Conservation (phyloP, 2,329 filamentous ascomycete genomes). For the Botrytis pseudocinerea region DNA sequence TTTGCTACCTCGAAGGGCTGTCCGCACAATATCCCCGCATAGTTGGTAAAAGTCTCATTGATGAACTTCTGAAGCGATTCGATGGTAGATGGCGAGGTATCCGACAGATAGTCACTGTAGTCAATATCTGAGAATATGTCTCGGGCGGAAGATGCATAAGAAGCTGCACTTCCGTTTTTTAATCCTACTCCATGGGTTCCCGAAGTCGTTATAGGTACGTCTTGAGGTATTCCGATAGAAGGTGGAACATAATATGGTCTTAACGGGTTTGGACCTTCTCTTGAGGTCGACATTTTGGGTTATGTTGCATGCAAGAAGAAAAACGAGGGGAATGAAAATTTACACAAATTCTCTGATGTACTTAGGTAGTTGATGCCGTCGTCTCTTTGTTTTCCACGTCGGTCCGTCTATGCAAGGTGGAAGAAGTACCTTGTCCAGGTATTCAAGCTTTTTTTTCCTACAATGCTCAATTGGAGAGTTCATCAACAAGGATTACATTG, state of each 20-base stretch:
- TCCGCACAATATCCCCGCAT: constrained; percentile 81
- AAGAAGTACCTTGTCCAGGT: constrained; percentile 20
- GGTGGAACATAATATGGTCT: constrained; percentile 64
- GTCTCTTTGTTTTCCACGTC: constrained; percentile 20
- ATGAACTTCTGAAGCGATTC: constrained; percentile 75
- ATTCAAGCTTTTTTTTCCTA: constrained; percentile 6
- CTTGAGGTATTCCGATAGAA: constrained; percentile 60
- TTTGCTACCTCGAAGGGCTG: constrained; percentile 98
- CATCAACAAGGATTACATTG: constrained; percentile 14
- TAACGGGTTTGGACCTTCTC: constrained; percentile 58
- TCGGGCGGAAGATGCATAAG: constrained; percentile 67
- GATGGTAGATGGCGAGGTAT: constrained; percentile 71
- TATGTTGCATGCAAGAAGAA: constrained; percentile 22
- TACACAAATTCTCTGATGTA: background rate
- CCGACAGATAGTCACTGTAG: constrained; percentile 82
- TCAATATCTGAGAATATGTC: constrained; percentile 89
- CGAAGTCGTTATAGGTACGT: constrained; percentile 41
- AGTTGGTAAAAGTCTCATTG: constrained; percentile 88
- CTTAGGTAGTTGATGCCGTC: constrained; percentile 6
- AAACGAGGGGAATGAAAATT: background rate
- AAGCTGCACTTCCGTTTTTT: constrained; percentile 46
- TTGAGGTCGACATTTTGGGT: constrained; percentile 47
- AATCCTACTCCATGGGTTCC: constrained; percentile 38
- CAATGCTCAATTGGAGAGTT: constrained; percentile 10
- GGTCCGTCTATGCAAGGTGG: constrained; percentile 13